These are phyloP conservation scores for Cinnamomum chago DNA, from an alignment of 164 flowering plant species.

Conservation along the genomic window DNA sequence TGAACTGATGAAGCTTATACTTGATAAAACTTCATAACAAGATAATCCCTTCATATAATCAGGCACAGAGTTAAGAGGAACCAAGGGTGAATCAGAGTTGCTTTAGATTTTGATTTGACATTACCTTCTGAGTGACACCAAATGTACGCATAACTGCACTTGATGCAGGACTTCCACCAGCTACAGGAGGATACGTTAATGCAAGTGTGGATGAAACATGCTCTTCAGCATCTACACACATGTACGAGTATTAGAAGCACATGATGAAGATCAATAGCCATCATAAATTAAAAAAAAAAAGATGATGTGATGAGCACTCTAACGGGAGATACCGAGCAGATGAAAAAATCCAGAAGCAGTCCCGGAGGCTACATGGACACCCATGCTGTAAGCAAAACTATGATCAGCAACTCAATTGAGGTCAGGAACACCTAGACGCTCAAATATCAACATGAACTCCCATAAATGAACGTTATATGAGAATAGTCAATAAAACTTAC, in stretches of 20 bases:
- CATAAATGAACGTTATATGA: neutral
- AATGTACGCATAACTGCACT: slow-evolving; percentile 32
- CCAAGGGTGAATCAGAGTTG: neutral
- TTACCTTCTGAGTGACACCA: slow-evolving; percentile 56
- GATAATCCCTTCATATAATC: neutral
- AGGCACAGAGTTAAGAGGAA: neutral
- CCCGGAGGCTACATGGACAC: slow-evolving; percentile 34
- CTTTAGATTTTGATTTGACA: neutral
- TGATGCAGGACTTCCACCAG: slow-evolving; percentile 40
- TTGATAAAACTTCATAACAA: neutral
- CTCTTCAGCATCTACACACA: slow-evolving; percentile 43
- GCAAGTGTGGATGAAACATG: slow-evolving; percentile 23
- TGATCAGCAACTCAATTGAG: neutral
- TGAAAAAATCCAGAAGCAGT: slow-evolving; percentile 43
- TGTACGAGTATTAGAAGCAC: slow-evolving; percentile 1
- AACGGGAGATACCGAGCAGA: slow-evolving; percentile 44
- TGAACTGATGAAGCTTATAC: neutral
- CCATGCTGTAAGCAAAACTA: slow-evolving; percentile 36
- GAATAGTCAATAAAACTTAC: slow-evolving; percentile 2
- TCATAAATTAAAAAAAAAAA: neutral
- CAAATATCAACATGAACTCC: neutral
- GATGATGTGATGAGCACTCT: neutral
- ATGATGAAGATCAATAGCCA: neutral
- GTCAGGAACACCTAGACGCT: neutral
- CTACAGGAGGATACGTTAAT: slow-evolving; percentile 24